phyloP scores from a whole-genome alignment of 306 rosid species.

The Medicago arabica region DNA sequence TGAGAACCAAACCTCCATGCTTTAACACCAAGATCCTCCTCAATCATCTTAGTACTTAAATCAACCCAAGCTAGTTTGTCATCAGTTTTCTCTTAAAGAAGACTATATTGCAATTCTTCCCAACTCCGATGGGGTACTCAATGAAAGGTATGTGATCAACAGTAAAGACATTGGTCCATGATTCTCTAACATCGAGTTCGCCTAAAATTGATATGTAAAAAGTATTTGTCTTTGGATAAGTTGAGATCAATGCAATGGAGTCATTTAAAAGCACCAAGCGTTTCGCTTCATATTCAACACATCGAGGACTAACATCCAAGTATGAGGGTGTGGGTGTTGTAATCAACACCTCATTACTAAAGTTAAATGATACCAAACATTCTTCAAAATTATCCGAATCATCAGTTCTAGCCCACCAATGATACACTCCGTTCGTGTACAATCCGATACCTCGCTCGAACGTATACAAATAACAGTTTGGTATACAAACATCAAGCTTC shows the following conservation, averaged over 20 bases:
- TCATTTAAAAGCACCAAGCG: background rate
- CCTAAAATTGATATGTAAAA: background rate
- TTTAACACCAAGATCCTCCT: background rate
- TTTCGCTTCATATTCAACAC: background rate
- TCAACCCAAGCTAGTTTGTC: background rate
- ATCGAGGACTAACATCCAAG: background rate
- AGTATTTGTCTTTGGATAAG: background rate
- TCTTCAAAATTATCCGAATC: background rate
- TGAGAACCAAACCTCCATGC: background rate
- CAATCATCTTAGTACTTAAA: background rate
- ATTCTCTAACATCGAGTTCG: background rate
- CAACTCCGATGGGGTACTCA: background rate
- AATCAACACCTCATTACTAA: background rate
- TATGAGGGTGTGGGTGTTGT: background rate
- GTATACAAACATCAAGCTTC: too few species aligned
- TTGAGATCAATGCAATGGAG: background rate
- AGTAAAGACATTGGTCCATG: background rate
- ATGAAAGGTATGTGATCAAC: background rate
- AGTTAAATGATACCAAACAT: slow-evolving; percentile 1
- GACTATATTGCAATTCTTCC: background rate
- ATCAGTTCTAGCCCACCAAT: background rate
- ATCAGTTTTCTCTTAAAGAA: background rate
- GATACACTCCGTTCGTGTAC: too few species aligned
- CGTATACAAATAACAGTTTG: too few species aligned
- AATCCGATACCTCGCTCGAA: too few species aligned